These are phyloP conservation scores for Fusarium acutatum DNA, from an alignment of 2,329 filamentous ascomycete genomes.

Conservation along the genomic window DNA sequence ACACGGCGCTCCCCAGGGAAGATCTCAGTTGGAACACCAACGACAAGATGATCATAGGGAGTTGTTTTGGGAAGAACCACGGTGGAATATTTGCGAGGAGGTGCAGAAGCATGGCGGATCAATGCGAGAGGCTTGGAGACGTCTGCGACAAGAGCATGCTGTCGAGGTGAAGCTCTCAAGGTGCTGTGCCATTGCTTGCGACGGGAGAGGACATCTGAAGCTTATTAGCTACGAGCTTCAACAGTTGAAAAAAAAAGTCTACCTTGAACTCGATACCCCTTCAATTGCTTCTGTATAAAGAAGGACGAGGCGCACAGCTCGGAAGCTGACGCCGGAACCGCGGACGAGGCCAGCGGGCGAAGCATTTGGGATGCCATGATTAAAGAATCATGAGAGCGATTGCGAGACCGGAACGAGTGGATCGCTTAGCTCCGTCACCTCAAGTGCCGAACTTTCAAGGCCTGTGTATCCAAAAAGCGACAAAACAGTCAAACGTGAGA, in stretches of 20 bases:
- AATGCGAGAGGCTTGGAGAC: conserved; percentile 48
- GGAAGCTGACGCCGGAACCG: conserved; percentile 36
- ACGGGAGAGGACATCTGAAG: conserved; percentile 31
- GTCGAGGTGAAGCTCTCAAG: conserved; percentile 38
- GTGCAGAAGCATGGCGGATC: conserved; percentile 49
- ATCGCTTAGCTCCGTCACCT: not conserved
- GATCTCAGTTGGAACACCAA: conserved; percentile 84
- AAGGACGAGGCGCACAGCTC: conserved; percentile 45
- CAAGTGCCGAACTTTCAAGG: conserved; percentile 5
- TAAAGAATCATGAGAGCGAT: conserved; percentile 40
- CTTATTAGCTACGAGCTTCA: conserved; percentile 13
- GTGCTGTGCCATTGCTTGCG: conserved; percentile 53
- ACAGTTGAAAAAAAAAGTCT: not conserved
- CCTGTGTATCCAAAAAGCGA: conserved; percentile 7
- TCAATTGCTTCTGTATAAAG: conserved; percentile 37
- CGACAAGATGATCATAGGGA: conserved; percentile 76
- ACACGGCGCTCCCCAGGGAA: conserved; percentile 83
- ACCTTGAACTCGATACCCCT: conserved; percentile 34
- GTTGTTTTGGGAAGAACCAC: conserved; percentile 53
- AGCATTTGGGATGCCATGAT: conserved; percentile 48
- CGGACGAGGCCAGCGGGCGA: conserved; percentile 43
- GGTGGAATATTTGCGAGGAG: conserved; percentile 50
- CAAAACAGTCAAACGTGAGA: not conserved
- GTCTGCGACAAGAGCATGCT: conserved; percentile 41
- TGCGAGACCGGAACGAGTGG: conserved; percentile 26